Conservation (phyloP, 805 yeast genomes). For the Cyberlindnera misumaiensis region DNA sequence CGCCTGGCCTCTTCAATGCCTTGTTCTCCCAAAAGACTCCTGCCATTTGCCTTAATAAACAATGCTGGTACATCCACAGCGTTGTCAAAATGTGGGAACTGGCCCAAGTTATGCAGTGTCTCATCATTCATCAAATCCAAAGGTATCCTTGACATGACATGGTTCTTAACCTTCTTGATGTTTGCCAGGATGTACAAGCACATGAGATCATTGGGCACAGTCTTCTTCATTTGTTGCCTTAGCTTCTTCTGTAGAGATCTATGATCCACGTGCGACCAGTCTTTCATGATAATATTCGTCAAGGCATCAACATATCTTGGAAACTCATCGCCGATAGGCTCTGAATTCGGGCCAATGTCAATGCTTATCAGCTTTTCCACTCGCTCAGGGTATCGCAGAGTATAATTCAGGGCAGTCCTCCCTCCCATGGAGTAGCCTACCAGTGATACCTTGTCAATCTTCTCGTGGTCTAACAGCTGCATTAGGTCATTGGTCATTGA, state of each 20-base stretch:
- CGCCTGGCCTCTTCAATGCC: conserved; percentile 8
- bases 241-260: conserved; percentile 3
- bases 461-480: conserved; percentile 10
- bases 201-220: conserved; percentile 3
- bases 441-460: conserved; percentile 26
- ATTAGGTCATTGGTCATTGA: conserved; percentile 18
- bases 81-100: conserved; percentile 18
- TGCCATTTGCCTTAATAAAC: conserved; percentile 37
- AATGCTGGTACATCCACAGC: conserved; percentile 21
- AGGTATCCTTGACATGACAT: conserved; percentile 21
- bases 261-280: conserved; percentile 1
- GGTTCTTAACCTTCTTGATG: conserved; percentile 11
- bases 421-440: conserved; percentile 62
- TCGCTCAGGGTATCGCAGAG: conserved; percentile 30
- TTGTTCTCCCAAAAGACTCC: conserved; percentile 34
- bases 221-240: conserved; percentile 5
- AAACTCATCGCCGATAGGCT: conserved; percentile 29
- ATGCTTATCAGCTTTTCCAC: conserved; percentile 38
- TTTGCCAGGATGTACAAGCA: conserved; percentile 14
- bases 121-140: conserved; percentile 13
- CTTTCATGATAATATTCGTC: conserved; percentile 4
- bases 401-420: conserved; percentile 42
- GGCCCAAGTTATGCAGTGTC: conserved; percentile 19
- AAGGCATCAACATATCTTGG: conserved; percentile 4
- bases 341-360: conserved; percentile 37